Evolutionary conservation across 345 rosid species (phyloP), one percentile per base, ranked within the genome.

Genomic region (Aquilaria sinensis): DNA sequence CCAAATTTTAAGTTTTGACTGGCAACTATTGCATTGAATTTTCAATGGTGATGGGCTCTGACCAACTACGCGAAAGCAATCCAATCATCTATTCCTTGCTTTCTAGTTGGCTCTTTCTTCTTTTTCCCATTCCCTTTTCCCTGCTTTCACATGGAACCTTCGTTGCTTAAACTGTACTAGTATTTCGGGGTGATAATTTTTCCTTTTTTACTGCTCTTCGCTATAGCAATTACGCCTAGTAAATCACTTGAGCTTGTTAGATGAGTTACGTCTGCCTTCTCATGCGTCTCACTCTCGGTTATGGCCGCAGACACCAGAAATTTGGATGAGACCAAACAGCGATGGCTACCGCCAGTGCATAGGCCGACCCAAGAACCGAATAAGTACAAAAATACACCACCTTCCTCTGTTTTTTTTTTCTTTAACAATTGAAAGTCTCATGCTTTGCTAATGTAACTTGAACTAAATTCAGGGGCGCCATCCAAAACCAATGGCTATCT

Each of bases 271-370:
- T 41, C 11, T 0, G 31, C 43, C 10, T 1, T 12, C 10, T 56
- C 34, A 51, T 31, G 45, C 57, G 33, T 34, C 16, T 13, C 12
- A 9, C 5, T 32, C 51, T 56, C 68, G 23, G 3, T 63, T 55
- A 30, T 66, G 56, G 45, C 54, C 61, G 58, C 82, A 93, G 98
- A 79, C 75, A 51, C 90, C 89, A 43, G 87, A 90, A 72, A 90
- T 88, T 66, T 90, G 98, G 98, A 84, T 74, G 87, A 93, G 86
- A 76, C 95, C 98, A 15, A 78, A 85, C 64, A 85, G 89, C 10
- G 82, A 86, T 51, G 64, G 69, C 66, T 83, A 70, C 59, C 68
- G 78, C 37, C 80, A 81, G 62, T 93, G 98, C 76, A 79, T 86
- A 70, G 57, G 78, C 34, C 80, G 92, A 60, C 83, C 92, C 1